These are phyloP conservation scores for Vigna nakashimae DNA, from an alignment of 306 rosid species.

Conservation along the genomic window DNA sequence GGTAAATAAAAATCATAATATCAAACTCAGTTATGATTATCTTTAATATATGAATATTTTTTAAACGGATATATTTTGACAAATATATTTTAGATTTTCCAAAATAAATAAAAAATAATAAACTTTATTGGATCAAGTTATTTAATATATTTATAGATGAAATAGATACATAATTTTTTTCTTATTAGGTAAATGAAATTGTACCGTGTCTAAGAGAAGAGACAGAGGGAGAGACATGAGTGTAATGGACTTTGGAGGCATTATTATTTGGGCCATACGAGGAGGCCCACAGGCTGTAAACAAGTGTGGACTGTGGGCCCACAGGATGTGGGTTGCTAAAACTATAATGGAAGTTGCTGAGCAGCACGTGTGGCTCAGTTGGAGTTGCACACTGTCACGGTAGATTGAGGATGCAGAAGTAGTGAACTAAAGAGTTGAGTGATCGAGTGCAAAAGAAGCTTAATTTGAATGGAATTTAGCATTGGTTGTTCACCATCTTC, in stretches of 20 bases:
- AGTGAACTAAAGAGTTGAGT: not conserved
- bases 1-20: too few relatives aligned
- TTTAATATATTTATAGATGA: too few relatives aligned
- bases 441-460: not conserved
- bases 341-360: not conserved
- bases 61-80: too few relatives aligned
- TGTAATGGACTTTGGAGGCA: not conserved
- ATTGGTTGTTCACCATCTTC: conserved; percentile 43
- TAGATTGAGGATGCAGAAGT: not conserved
- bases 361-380: conserved; percentile 13
- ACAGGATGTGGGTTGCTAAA: not conserved
- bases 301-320: not conserved
- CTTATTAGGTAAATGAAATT: too few relatives aligned
- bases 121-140: too few relatives aligned
- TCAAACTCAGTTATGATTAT: too few relatives aligned
- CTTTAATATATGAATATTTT: too few relatives aligned
- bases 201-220: too few relatives aligned
- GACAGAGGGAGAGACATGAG: too few relatives aligned
- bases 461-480: conserved; percentile 42
- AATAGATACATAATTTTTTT: too few relatives aligned
- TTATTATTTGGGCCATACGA: not conserved
- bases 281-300: conserved; percentile 9
- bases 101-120: too few relatives aligned
- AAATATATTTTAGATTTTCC: too few relatives aligned
- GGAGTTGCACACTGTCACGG: not conserved